phyloP scores from a whole-genome alignment of 108 stramenopile genomes.

The Epipyxis sp. region DNA sequence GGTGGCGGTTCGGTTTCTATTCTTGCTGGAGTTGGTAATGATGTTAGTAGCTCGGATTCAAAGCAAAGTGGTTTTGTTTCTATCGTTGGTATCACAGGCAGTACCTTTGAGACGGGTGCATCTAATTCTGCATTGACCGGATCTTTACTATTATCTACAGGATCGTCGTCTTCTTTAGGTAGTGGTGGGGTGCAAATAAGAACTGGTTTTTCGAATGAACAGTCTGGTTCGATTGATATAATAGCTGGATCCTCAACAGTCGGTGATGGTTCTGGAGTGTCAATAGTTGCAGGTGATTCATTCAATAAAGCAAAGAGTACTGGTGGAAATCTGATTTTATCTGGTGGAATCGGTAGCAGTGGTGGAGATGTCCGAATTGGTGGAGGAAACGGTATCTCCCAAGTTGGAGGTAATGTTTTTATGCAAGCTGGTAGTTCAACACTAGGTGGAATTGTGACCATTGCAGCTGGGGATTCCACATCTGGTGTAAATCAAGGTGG shows the following conservation, averaged over 20 bases:
- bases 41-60: too few species aligned
- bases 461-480: neutral
- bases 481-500: neutral
- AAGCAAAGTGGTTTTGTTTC: constrained; percentile 11
- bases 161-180: too few species aligned
- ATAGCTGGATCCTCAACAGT: too few species aligned
- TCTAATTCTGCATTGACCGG: too few species aligned
- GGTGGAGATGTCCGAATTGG: constrained; percentile 1
- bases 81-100: too few species aligned
- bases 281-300: constrained; percentile 3
- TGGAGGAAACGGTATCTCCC: neutral
- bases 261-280: too few species aligned
- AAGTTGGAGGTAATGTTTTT: constrained; percentile 11
- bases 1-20: neutral
- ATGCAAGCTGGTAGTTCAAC: neutral
- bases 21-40: neutral
- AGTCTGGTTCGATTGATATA: constrained; percentile 1
- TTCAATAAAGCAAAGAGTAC: neutral
- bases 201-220: too few species aligned
- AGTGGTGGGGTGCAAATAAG: too few species aligned
- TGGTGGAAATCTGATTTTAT: constrained; percentile 1
- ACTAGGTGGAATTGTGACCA: neutral
- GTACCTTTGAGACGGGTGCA: too few species aligned
- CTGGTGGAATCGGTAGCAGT: constrained; percentile 2
- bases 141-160: too few species aligned